A percentile compares a stretch with the other conserved stretches of the same genome.
phyloP scores from a whole-genome alignment of 129 eudicot species.

The Pulicaria dysenterica region DNA sequence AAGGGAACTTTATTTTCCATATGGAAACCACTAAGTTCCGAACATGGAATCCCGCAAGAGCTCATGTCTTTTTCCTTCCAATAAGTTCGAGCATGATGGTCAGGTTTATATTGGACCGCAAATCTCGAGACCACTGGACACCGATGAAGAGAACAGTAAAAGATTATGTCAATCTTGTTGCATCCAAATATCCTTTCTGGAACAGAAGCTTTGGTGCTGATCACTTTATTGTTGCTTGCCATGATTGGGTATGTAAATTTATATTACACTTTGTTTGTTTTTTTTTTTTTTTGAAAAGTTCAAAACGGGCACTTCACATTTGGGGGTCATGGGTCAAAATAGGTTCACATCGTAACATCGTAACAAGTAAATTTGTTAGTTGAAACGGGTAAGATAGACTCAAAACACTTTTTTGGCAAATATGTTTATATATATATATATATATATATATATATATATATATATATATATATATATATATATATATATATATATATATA shows the following conservation, averaged over 20 bases:
- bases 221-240: slow-evolving; percentile 67
- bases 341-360: no score
- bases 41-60: slow-evolving; percentile 47
- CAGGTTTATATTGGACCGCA: slow-evolving; percentile 41
- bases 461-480: no score
- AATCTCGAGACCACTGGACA: slow-evolving; percentile 56
- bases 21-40: slow-evolving; percentile 52
- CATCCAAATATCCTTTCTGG: slow-evolving; percentile 57
- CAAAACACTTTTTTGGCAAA: no score
- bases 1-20: slow-evolving; percentile 55
- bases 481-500: no score
- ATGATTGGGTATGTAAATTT: slow-evolving; percentile 55
- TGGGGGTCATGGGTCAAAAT: no score
- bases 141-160: slow-evolving; percentile 45
- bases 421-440: no score
- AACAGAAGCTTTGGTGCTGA: slow-evolving; percentile 64
- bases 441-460: no score
- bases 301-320: no score
- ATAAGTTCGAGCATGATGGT: slow-evolving; percentile 52
- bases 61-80: slow-evolving; percentile 60
- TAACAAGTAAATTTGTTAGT: no score
- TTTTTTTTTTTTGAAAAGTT: no score
- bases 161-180: slow-evolving; percentile 50
- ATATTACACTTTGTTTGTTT: background rate
- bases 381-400: no score